These are phyloP conservation scores for Petrea volubilis DNA, from an alignment of 257 asterid species.

Conservation along the genomic window DNA sequence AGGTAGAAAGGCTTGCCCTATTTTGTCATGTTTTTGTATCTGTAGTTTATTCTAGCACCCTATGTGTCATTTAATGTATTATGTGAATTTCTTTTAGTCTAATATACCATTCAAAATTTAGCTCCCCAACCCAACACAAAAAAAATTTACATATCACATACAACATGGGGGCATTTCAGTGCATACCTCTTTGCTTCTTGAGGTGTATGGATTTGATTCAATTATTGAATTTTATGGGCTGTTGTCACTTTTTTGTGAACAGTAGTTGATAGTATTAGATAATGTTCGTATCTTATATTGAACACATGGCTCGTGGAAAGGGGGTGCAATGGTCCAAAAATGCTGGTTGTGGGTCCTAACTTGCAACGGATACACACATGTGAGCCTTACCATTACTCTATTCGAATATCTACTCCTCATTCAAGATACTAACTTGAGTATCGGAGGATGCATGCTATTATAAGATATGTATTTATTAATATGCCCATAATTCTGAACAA, in stretches of 20 bases:
- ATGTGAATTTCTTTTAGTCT: slow-evolving; percentile 3
- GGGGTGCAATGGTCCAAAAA: too few species aligned
- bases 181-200: not conserved
- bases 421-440: too few species aligned
- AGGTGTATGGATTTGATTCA: slow-evolving; percentile 16
- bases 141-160: not conserved
- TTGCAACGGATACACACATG: too few species aligned
- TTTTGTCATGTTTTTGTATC: slow-evolving; percentile 1
- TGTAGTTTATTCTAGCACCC: slow-evolving; percentile 11
- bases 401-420: too few species aligned
- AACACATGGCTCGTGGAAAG: too few species aligned
- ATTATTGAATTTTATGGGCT: slow-evolving; percentile 2
- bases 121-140: not conserved
- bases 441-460: too few species aligned
- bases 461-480: too few species aligned
- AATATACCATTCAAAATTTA: not conserved
- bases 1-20: slow-evolving; percentile 36
- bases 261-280: not conserved
- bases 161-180: not conserved
- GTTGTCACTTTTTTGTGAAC: not conserved
- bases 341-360: too few species aligned
- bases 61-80: slow-evolving; percentile 23
- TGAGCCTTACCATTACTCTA: too few species aligned
- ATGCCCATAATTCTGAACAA: not conserved
- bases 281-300: too few species aligned